phyloP scores from a whole-genome alignment of 148 eudicot genomes.

The Chenopodium quinoa region DNA sequence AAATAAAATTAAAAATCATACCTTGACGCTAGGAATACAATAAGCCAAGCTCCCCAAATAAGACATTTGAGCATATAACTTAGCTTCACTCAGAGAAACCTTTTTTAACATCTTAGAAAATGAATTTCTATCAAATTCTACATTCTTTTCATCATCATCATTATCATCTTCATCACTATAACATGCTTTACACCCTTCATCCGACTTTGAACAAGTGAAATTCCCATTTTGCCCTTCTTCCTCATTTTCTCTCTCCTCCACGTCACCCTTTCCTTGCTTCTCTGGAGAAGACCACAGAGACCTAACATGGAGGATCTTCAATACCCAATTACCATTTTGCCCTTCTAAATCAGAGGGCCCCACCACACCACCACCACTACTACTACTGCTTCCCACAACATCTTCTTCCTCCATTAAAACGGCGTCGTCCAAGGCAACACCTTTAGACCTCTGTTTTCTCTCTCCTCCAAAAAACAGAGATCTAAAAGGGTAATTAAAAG shows the following conservation, averaged over 20 bases:
- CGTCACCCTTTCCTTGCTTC: conserved; percentile 25
- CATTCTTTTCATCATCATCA: conserved; percentile 19
- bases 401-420: conserved; percentile 48
- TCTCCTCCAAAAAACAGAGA: conserved; percentile 49
- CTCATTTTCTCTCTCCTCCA: conserved; percentile 24
- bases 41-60: conserved; percentile 87
- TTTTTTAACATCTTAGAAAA: conserved; percentile 70
- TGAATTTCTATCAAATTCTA: conserved; percentile 56
- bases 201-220: conserved; percentile 26
- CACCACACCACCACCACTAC: background rate
- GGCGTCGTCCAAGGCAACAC: conserved; percentile 48
- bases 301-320: conserved; percentile 67
- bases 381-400: conserved; percentile 1
- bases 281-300: conserved; percentile 42
- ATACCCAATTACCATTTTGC: conserved; percentile 74
- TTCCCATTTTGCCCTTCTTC: conserved; percentile 24
- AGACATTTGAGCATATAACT: conserved; percentile 81
- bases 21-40: conserved; percentile 82
- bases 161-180: conserved; percentile 44
- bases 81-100: conserved; percentile 77
- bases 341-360: conserved; percentile 16
- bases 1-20: conserved; percentile 17
- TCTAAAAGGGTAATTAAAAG: conserved; percentile 64
- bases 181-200: conserved; percentile 40
- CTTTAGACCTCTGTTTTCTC: conserved; percentile 32